Conservation (phyloP, 306 rosid genomes). For the Cucumis cinereus region DNA sequence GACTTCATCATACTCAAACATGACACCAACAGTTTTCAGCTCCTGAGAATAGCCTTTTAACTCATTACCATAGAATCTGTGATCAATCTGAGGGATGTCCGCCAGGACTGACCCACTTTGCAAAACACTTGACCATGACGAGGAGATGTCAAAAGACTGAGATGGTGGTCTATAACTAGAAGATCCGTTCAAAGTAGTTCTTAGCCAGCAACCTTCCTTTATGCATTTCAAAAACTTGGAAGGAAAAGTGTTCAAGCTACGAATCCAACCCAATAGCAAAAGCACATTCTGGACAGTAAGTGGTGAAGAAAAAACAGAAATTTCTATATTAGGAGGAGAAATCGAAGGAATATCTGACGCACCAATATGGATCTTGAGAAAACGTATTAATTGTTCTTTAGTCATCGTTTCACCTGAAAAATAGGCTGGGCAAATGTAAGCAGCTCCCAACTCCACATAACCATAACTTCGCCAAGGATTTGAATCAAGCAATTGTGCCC, state of each 20-base stretch:
- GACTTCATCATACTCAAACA: constrained; percentile 51
- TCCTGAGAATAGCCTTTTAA: constrained; percentile 38
- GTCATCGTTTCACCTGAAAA: constrained; percentile 27
- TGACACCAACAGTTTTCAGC: constrained; percentile 54
- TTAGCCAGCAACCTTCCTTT: constrained; percentile 57
- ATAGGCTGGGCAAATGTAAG: constrained; percentile 14
- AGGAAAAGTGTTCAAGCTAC: constrained; percentile 14
- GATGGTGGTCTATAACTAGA: constrained; percentile 38
- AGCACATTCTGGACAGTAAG: constrained; percentile 44
- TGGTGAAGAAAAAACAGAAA: constrained; percentile 33
- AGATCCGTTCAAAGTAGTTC: constrained; percentile 28
- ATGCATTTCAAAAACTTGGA: constrained; percentile 31
- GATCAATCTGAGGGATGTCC: constrained; percentile 61
- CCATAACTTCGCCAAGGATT: constrained; percentile 47
- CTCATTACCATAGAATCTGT: constrained; percentile 28
- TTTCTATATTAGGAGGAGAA: constrained; percentile 38
- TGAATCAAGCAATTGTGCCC: constrained; percentile 44
- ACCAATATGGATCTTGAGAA: constrained; percentile 23
- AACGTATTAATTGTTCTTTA: constrained; percentile 12
- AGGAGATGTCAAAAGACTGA: constrained; percentile 35
- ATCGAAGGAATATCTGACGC: constrained; percentile 56
- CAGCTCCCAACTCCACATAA: constrained; percentile 43
- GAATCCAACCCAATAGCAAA: constrained; percentile 61
- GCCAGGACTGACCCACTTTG: constrained; percentile 40
- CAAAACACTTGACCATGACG: constrained; percentile 39